These are phyloP conservation scores for Torulaspora pretoriensis DNA, from an alignment of 1,139 yeast genomes.

Conservation along the genomic window DNA sequence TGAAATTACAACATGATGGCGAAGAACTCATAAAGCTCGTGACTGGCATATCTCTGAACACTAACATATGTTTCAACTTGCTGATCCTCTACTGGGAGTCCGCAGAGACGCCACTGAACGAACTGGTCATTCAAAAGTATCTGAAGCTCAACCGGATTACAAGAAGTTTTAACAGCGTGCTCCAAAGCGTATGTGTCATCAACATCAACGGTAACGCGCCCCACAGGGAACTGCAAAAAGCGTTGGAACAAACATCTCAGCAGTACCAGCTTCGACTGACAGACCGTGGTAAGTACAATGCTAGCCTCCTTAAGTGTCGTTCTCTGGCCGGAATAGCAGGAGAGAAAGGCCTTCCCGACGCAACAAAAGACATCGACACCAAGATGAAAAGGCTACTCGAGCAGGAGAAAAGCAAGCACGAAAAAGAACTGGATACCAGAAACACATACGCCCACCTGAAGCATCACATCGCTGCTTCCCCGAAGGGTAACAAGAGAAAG, in stretches of 20 bases:
- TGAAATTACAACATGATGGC: conserved; percentile 36
- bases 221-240: conserved; percentile 25
- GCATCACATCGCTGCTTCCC: conserved; percentile 33
- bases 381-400: conserved; percentile 30
- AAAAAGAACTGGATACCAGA: conserved; percentile 19
- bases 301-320: conserved; percentile 17
- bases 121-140: conserved; percentile 21
- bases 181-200: conserved; percentile 28
- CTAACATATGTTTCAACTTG: conserved; percentile 36
- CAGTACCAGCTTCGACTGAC: conserved; percentile 27
- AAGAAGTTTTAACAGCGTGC: conserved; percentile 25
- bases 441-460: conserved; percentile 33
- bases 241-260: conserved; percentile 23
- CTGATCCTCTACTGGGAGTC: conserved; percentile 40
- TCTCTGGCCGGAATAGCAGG: conserved; percentile 17
- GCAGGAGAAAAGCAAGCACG: conserved; percentile 18
- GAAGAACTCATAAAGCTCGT: conserved; percentile 35
- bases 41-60: conserved; percentile 35
- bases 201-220: conserved; percentile 30
- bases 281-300: conserved; percentile 29
- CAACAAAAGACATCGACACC: conserved; percentile 26
- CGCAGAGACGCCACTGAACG: conserved; percentile 28
- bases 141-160: conserved; percentile 29
- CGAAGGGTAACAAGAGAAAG: conserved; percentile 27
- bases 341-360: conserved; percentile 7